Conservation (phyloP, 148 eudicot species). For the Rhododendron ovatum region DNA sequence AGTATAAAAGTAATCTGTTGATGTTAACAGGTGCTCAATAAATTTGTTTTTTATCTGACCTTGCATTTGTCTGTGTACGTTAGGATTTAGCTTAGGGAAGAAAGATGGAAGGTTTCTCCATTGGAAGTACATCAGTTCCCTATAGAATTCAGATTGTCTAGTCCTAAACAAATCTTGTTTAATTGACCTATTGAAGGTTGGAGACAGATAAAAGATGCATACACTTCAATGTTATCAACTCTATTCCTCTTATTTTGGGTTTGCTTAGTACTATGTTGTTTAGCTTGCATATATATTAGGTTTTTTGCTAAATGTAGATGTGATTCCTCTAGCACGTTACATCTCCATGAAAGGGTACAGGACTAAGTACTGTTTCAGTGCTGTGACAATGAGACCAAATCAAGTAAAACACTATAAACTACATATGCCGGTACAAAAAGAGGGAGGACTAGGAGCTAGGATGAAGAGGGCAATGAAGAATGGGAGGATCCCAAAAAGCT, state of each 20-base stretch:
- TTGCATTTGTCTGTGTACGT: background rate
- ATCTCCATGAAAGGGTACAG: background rate
- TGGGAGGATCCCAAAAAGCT: background rate
- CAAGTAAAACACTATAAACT: background rate
- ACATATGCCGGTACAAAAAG: background rate
- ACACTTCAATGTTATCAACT: background rate
- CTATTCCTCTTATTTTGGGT: background rate
- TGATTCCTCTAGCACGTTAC: background rate
- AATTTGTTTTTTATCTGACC: conserved; percentile 6
- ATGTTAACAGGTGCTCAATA: conserved; percentile 60
- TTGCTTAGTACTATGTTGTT: background rate
- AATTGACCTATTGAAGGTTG: background rate
- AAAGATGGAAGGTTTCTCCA: background rate
- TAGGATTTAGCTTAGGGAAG: background rate
- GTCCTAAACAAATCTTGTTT: background rate
- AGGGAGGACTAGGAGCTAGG: background rate
- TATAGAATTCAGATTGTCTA: background rate
- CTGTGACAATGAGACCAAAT: background rate
- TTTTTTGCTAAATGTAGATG: background rate
- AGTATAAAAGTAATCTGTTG: conserved; percentile 81
- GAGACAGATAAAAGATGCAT: background rate
- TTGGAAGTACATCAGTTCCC: background rate
- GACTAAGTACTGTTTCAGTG: background rate
- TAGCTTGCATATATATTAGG: background rate
- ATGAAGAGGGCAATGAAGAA: background rate